Evolutionary conservation across 75 land plant species (phyloP).

Genomic region (Cryptomeria japonica): DNA sequence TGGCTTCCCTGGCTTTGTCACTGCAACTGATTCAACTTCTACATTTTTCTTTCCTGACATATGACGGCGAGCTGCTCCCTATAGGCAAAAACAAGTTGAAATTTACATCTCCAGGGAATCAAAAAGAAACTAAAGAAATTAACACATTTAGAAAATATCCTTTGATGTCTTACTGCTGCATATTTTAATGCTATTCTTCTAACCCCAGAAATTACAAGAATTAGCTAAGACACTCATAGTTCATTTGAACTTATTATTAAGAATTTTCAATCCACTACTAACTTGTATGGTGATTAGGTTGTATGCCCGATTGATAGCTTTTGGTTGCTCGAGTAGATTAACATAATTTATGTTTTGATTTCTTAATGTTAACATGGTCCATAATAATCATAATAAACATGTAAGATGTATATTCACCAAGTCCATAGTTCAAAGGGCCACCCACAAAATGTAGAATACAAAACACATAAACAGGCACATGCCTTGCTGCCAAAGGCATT

Average conservation of each 20-base stretch:
- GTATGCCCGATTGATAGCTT: background rate
- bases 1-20: slow-evolving; percentile 15
- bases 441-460: background rate
- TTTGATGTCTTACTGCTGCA: background rate
- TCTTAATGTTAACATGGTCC: background rate
- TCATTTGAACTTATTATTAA: background rate
- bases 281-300: background rate
- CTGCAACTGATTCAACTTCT: slow-evolving; percentile 49
- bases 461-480: background rate
- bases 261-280: background rate
- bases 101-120: background rate
- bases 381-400: background rate
- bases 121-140: no score
- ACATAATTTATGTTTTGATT: background rate
- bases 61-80: slow-evolving; percentile 51
- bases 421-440: background rate
- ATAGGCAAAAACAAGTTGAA: background rate
- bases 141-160: background rate
- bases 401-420: background rate
- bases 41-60: slow-evolving; percentile 21
- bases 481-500: background rate
- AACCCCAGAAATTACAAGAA: background rate
- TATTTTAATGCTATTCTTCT: background rate
- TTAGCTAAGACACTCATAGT: background rate
- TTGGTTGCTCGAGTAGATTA: background rate